Evolutionary conservation across 192 early-diverging fungal genomes (phyloP).

Genomic region (Mortierella antarctica): DNA sequence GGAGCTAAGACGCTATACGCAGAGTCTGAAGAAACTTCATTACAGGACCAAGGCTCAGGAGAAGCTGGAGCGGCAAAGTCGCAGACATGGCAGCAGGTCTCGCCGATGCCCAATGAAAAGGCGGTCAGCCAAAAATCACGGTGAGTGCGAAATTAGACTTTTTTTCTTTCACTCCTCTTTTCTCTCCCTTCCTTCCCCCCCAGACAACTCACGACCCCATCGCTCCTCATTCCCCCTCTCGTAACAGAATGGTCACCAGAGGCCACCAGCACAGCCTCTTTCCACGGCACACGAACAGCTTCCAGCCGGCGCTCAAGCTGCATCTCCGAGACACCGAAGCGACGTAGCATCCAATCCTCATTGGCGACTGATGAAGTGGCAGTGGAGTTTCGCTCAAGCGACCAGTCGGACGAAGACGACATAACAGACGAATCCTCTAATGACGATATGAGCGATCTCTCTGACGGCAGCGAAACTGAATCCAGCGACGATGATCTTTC

Average conservation of each 20-base stretch:
- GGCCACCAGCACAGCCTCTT: too few relatives aligned
- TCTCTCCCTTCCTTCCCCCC: too few relatives aligned
- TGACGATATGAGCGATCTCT: conserved; percentile 1
- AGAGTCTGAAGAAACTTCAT: conserved; percentile 33
- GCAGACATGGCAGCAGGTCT: background rate
- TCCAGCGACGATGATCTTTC: conserved; percentile 8
- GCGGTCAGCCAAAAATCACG: background rate
- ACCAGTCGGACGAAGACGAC: conserved; percentile 5
- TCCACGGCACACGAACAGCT: too few relatives aligned
- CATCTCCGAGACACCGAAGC: background rate
- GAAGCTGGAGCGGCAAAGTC: conserved; percentile 21
- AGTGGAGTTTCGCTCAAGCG: conserved; percentile 28
- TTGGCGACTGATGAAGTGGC: conserved; percentile 10
- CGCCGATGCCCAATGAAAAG: background rate
- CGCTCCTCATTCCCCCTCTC: too few relatives aligned
- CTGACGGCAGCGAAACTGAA: background rate
- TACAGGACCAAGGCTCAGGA: conserved; percentile 18
- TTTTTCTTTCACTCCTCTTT: background rate
- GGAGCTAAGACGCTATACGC: conserved; percentile 40
- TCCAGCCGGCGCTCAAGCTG: conserved; percentile 2
- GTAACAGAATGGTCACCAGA: too few relatives aligned
- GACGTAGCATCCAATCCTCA: background rate
- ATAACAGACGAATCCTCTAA: background rate
- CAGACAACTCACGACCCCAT: too few relatives aligned
- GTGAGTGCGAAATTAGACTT: background rate